Percentiles rank a stretch among this genome's conserved stretches.
phyloP scores from a whole-genome alignment of 345 rosid species.

The Linum lewisii region DNA sequence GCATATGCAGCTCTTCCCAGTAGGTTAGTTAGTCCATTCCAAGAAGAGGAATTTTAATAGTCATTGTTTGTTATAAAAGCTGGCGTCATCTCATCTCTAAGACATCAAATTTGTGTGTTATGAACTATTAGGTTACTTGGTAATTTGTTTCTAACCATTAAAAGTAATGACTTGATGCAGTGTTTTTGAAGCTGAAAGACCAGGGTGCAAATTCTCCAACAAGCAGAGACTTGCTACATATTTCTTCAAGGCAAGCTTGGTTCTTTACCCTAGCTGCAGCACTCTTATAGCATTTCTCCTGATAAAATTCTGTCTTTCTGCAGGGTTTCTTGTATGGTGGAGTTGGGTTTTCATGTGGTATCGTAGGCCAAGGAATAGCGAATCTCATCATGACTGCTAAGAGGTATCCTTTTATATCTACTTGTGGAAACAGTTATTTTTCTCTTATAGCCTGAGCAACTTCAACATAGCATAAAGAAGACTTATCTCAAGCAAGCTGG shows the following conservation, averaged over 20 bases:
- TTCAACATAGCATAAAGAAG: background rate
- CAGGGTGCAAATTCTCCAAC: slow-evolving; percentile 58
- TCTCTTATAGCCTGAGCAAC: background rate
- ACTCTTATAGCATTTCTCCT: background rate
- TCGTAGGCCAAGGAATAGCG: slow-evolving; percentile 90
- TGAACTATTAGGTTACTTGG: background rate
- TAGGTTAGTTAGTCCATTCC: slow-evolving; percentile 33
- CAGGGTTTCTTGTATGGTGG: slow-evolving; percentile 82
- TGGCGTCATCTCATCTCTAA: too few relatives aligned
- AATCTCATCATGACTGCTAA: slow-evolving; percentile 90
- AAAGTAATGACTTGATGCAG: slow-evolving; percentile 27
- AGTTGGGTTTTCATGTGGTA: slow-evolving; percentile 90
- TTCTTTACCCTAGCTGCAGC: background rate
- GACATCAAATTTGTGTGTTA: background rate
- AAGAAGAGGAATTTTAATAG: background rate
- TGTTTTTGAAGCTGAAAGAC: slow-evolving; percentile 82
- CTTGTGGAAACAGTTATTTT: too few relatives aligned
- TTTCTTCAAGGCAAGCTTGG: slow-evolving; percentile 48
- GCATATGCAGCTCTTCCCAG: slow-evolving; percentile 94
- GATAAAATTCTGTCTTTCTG: background rate
- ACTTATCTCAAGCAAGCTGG: background rate
- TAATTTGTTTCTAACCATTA: background rate
- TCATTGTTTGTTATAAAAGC: background rate
- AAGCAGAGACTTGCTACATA: slow-evolving; percentile 69
- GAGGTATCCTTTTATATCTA: slow-evolving; percentile 34